Base-by-base conservation (phyloP, 2,329 filamentous ascomycete species). In the Botrytis cinerea region DNA sequence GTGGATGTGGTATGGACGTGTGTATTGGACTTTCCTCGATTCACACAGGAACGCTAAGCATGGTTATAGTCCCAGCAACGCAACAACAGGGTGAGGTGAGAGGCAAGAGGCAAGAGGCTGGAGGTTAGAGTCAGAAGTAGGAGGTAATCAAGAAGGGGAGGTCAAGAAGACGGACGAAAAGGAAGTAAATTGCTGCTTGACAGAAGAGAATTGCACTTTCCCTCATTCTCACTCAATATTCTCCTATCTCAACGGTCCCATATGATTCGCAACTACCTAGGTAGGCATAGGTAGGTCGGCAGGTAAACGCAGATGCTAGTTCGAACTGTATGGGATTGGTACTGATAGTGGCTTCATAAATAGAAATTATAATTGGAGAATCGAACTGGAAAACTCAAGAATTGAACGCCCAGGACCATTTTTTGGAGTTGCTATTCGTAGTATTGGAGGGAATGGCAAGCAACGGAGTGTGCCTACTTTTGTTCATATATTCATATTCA, bases 41-140 rank as follows among this genome's bases (percentile, higher is more conserved):
- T 68, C 9, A 67, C 28, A 40, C 28, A 18, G 46, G n/a, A 40
- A 57, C 66, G 35, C 64, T 67, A 67, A 67, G 45, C 46, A 67
- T 67, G 64, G 64, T 54, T 40, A 14, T 40, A 5, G 46, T 18
- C 45, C 43, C 45, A 45, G 45, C 43, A 66, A 54, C 46, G 43
- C 40, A 64, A n/a, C 46, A 28, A 40, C 22, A 51, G 40, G 61
- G 14, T 10, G 35, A 40, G 28, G 4, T 16, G n/a, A 61, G 9
- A 28, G 28, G 62, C 2, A 14, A 12, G n/a, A 20, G 25, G n/a
- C 2, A 10, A 5, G 38, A n/a, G n/a, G 57, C 28, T 1, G 16
- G 20, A 48, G 18, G 46, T 25, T 0, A 1, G 20, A 59, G 59
- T 35, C 38, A 25, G 16, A 12, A 18, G 40, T 32, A 32, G 14